Base-by-base conservation (phyloP, 2,329 filamentous ascomycete species). In the Penicillium sp. region DNA sequence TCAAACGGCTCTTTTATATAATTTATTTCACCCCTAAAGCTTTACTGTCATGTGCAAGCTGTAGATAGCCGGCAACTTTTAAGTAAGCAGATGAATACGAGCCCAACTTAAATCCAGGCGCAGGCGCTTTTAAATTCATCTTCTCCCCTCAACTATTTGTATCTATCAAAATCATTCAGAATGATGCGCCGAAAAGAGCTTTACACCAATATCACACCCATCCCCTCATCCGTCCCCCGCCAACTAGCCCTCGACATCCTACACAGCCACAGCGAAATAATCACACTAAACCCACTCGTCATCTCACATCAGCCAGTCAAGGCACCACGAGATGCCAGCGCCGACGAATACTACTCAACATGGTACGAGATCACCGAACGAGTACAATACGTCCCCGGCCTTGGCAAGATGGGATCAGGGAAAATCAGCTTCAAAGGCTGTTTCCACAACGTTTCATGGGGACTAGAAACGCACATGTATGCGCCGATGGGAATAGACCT, bases 321-420 rank as follows among this genome's bases (percentile, higher is more conserved):
- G 44, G 81, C 89, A 2, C 90, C 90, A 0, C 67, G 80, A 25
- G 82, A 86, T 67, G 86, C 88, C 12, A 78, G 83, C 0, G 76
- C 84, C 16, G 89, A 94, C 63, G 91, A 96, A 76, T 83, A 80
- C 57, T 78, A 84, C 59, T 88, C 86, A 62, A 78, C 78, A 17
- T 96, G 91, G 91, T 95, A 92, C 75, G 83, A 84, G 46, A 77
- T 92, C 64, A 90, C 87, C 48, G 90, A 96, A 76, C 84, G 84
- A 67, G 87, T 95, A 64, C 80, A 84, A 50, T 91, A 91, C 67
- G 77, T 93, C 0, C 89, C 89, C 0, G 87, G 87, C 19, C 30
- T 64, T 2, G 62, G 62, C 14, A 83, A 82, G 11, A 65, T 87
- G 4, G 79, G 83, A 41, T 82, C 82, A 16, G 84, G 88, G 56